These are phyloP conservation scores for Macrophomina phaseolina DNA, from an alignment of 2,329 filamentous ascomycete genomes.

Conservation along the genomic window DNA sequence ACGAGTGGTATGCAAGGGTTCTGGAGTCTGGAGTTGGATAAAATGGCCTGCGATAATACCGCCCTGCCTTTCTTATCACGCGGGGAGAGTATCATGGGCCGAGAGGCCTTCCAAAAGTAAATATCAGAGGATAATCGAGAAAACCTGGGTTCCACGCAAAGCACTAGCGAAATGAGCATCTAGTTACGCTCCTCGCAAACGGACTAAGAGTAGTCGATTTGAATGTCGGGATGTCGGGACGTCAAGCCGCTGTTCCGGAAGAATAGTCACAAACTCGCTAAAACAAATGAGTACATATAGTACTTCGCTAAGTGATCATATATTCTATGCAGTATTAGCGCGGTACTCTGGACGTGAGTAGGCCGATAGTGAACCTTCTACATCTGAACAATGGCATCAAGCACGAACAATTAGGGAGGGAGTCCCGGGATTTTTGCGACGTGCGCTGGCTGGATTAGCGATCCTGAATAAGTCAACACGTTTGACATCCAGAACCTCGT, in stretches of 20 bases:
- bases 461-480: too few species aligned
- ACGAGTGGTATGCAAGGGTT: background rate
- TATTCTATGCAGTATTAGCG: too few species aligned
- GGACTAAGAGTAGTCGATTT: too few species aligned
- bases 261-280: background rate
- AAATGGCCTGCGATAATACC: conserved; percentile 1
- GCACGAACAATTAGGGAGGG: too few species aligned
- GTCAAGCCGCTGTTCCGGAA: background rate
- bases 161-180: background rate
- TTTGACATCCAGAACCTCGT: too few species aligned
- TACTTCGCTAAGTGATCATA: background rate
- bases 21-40: conserved; percentile 18
- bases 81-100: background rate
- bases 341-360: too few species aligned
- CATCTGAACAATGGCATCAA: too few species aligned
- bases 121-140: background rate
- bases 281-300: background rate
- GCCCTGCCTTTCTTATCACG: background rate
- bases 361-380: too few species aligned
- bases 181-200: background rate
- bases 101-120: background rate
- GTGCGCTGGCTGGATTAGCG: too few species aligned
- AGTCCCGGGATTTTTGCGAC: too few species aligned
- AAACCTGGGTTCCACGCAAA: background rate
- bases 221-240: background rate